Base-by-base conservation (phyloP, 768 basidiomycete species). In the Amanita pallidorosea region DNA sequence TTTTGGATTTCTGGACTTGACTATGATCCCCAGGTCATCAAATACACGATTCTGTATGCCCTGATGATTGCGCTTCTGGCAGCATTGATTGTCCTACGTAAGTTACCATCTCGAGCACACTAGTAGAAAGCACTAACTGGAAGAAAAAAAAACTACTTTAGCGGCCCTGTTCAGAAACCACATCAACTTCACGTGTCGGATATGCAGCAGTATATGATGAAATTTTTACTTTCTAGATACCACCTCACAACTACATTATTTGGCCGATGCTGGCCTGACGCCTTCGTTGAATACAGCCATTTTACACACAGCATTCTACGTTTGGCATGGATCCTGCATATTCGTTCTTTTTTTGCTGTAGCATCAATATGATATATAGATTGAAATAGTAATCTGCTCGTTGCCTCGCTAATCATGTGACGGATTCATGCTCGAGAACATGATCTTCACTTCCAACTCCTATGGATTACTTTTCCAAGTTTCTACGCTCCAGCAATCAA, bases 401-500 rank as follows among this genome's bases (percentile, higher is more conserved):
- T 36, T 37, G 11, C 33, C 7, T 6, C 6, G 29, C 8, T 29
- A 29, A 22, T n/a, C n/a, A 18, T 20, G 17, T 40, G 42, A 27
- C 7, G 29, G 33, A 23, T 48, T 48, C 29, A 27, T 4, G 7
- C 0, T 37, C 36, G 15, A 18, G 15, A 48, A 17, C 35, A 25
- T 27, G 42, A 7, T 25, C 34, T 33, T 22, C 9, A 44, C 27
- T 25, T n/a, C 4, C 38, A 51, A 35, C n/a, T 22, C 7, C 49
- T 54, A 89, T 89, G 87, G 86, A 89, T 59, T 91, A 90, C 64
- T 91, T 92, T 61, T 84, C 86, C 47, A 88, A 87, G 61, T 89
- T 90, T 60, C 70, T 91, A 61, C 61, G 71, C 66, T 59, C 69
- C 59, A 53, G 70, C 31, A 59, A 54, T 53, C 66, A 80, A 68